Percentiles rank a stretch among this genome's conserved stretches.
Evolutionary conservation across 2,329 filamentous ascomycete species (phyloP).

Genomic region (Trichoderma asperellum): DNA sequence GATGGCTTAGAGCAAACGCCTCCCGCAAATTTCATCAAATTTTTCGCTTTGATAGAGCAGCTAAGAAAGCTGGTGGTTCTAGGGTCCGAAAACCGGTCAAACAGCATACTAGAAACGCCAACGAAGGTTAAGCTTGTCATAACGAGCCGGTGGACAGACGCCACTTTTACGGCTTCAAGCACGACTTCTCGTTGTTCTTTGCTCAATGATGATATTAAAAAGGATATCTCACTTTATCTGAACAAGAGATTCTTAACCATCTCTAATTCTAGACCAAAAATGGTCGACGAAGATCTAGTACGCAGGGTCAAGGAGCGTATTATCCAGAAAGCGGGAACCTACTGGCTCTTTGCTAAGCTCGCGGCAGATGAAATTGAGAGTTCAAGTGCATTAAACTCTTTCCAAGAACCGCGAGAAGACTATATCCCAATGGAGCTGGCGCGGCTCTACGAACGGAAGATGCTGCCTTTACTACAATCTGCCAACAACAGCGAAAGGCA

Average conservation of each 20-base stretch:
- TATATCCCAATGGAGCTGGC: conserved; percentile 29
- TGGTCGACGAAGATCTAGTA: neutral
- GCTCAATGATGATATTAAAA: neutral
- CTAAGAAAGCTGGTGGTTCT: conserved; percentile 16
- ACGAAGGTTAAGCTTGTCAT: conserved; percentile 27
- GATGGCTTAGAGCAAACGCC: conserved; percentile 35
- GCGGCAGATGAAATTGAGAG: conserved; percentile 28
- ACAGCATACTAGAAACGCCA: neutral
- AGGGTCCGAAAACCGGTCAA: neutral
- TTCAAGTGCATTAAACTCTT: neutral
- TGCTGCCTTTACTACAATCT: conserved; percentile 33
- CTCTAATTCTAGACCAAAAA: neutral
- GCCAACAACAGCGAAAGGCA: conserved; percentile 27
- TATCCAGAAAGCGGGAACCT: conserved; percentile 26
- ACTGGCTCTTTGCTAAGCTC: conserved; percentile 32
- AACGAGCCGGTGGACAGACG: conserved; percentile 21
- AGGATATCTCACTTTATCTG: conserved; percentile 21
- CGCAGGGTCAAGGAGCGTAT: conserved; percentile 22
- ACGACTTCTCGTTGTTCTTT: conserved; percentile 20
- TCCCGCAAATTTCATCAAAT: neutral
- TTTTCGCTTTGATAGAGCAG: conserved; percentile 24
- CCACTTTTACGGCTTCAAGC: conserved; percentile 7
- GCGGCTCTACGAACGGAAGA: conserved; percentile 29
- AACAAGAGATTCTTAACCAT: conserved; percentile 20
- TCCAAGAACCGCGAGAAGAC: neutral